Conservation (phyloP, 805 yeast species). For the Kluyveromyces nonfermentans region DNA sequence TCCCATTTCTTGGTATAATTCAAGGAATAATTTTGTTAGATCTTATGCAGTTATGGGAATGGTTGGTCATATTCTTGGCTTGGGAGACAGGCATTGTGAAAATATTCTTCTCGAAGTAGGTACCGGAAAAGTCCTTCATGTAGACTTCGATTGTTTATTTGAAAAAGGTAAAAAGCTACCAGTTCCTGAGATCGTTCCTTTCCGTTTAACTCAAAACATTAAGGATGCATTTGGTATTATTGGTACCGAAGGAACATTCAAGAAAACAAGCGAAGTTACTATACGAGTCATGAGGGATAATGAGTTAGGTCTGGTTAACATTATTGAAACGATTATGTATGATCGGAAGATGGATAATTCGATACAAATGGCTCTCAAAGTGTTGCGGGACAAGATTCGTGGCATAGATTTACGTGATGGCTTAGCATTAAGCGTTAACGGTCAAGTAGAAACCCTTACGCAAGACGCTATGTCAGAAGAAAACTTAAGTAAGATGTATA, state of each 20-base stretch:
- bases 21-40: conserved; percentile 64
- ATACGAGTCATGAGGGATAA: conserved; percentile 60
- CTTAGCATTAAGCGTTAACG: conserved; percentile 78
- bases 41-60: conserved; percentile 95
- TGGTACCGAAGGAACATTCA: conserved; percentile 83
- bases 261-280: conserved; percentile 80
- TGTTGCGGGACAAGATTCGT: conserved; percentile 68
- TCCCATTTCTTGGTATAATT: conserved; percentile 78
- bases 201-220: conserved; percentile 80
- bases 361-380: conserved; percentile 53
- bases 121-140: conserved; percentile 79
- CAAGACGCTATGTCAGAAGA: conserved; percentile 70
- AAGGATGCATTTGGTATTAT: conserved; percentile 83
- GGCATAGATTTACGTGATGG: conserved; percentile 79
- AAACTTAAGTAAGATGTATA: conserved; percentile 75
- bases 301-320: conserved; percentile 80
- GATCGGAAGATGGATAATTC: conserved; percentile 55
- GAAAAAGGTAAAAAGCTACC: conserved; percentile 68
- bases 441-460: conserved; percentile 84
- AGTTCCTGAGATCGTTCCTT: conserved; percentile 92
- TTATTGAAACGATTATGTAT: conserved; percentile 83
- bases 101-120: conserved; percentile 66
- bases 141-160: conserved; percentile 93
- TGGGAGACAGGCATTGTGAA: conserved; percentile 96
- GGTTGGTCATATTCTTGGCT: conserved; percentile 87